A percentile compares a stretch with the other conserved stretches of the same genome.
Evolutionary conservation across 176 grass and related monocot species (phyloP).

Genomic region (Pontederia crassipes): DNA sequence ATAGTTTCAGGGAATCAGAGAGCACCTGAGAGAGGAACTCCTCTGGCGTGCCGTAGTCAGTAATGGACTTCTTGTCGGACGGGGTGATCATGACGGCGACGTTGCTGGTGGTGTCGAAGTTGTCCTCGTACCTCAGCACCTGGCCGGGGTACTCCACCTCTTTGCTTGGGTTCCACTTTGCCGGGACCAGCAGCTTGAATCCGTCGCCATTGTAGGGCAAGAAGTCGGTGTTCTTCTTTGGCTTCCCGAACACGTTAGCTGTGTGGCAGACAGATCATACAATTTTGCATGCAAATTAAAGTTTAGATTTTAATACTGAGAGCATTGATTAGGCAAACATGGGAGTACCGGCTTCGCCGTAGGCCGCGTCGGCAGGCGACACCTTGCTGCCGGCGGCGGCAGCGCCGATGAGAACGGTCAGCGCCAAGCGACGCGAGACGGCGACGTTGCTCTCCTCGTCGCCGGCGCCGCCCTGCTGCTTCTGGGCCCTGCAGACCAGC

Average conservation of each 20-base stretch:
- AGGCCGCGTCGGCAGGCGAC: slow-evolving; percentile 60
- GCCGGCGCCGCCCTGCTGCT: slow-evolving; percentile 7
- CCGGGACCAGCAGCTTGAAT: slow-evolving; percentile 75
- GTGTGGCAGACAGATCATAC: not conserved
- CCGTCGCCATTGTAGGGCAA: slow-evolving; percentile 54
- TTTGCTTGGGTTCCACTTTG: slow-evolving; percentile 94
- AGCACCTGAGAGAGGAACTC: slow-evolving; percentile 59
- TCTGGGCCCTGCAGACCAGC: slow-evolving; percentile 63
- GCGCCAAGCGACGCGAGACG: slow-evolving; percentile 45
- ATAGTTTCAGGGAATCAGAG: not conserved
- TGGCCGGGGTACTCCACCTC: slow-evolving; percentile 84
- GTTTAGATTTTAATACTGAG: not conserved
- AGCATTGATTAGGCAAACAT: too few species aligned
- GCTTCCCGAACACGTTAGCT: slow-evolving; percentile 90
- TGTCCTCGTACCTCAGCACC: slow-evolving; percentile 92
- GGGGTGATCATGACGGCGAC: slow-evolving; percentile 68
- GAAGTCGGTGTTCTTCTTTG: slow-evolving; percentile 70
- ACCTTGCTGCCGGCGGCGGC: slow-evolving; percentile 46
- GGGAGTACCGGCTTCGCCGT: slow-evolving; percentile 64
- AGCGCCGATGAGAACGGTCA: slow-evolving; percentile 57
- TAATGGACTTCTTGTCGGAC: slow-evolving; percentile 68
- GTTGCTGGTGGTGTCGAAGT: slow-evolving; percentile 85
- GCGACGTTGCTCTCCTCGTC: slow-evolving; percentile 12
- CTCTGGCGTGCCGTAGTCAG: slow-evolving; percentile 70
- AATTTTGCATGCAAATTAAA: too few species aligned